These are phyloP conservation scores for Nitzschia putrida DNA, from an alignment of 108 stramenopile species.

Conservation along the genomic window DNA sequence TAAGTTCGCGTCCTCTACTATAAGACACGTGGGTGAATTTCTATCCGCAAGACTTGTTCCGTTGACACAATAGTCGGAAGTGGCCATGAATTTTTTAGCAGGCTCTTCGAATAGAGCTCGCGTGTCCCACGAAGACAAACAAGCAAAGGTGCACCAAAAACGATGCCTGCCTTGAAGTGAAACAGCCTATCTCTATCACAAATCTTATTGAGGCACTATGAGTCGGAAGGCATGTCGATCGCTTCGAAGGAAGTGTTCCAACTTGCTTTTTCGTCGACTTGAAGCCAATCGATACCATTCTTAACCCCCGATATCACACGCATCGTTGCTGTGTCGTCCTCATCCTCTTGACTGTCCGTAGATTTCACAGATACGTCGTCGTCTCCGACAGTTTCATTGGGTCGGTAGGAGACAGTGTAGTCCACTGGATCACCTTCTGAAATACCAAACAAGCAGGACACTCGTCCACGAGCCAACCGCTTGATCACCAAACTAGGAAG, in stretches of 20 bases:
- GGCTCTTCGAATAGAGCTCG: too few relatives aligned
- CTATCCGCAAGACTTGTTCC: too few relatives aligned
- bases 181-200: too few relatives aligned
- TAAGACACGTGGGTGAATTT: too few relatives aligned
- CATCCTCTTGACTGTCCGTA: constrained; percentile 60
- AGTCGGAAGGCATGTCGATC: background rate
- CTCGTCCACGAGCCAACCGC: constrained; percentile 61
- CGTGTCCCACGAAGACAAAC: too few relatives aligned
- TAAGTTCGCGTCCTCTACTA: too few relatives aligned
- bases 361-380: constrained; percentile 64
- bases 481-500: constrained; percentile 43
- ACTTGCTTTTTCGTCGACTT: constrained; percentile 50
- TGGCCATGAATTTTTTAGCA: too few relatives aligned
- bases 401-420: constrained; percentile 13
- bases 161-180: too few relatives aligned
- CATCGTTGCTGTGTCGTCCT: constrained; percentile 55
- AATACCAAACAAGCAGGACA: constrained; percentile 46
- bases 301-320: constrained; percentile 46
- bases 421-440: constrained; percentile 10
- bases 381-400: constrained; percentile 34
- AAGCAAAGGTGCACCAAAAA: too few relatives aligned
- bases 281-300: constrained; percentile 66
- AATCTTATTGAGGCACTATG: too few relatives aligned
- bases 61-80: too few relatives aligned
- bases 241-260: constrained; percentile 34